Evolutionary conservation across 2,329 filamentous ascomycete genomes (phyloP).

Genomic region (Xylariaceae sp.): DNA sequence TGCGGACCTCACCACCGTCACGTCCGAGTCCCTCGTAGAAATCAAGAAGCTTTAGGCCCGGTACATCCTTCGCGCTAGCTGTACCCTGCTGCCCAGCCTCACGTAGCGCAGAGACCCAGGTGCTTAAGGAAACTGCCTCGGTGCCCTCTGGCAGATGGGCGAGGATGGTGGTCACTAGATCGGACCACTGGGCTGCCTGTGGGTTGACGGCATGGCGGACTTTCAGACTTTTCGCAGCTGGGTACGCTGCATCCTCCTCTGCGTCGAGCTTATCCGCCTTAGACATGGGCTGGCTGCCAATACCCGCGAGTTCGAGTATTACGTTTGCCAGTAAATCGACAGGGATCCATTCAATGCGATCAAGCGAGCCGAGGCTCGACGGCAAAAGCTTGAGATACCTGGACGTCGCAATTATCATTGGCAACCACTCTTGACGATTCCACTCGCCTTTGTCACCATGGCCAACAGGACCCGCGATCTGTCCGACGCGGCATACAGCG

Average conservation of each 20-base stretch:
- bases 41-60: slow-evolving; percentile 18
- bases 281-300: slow-evolving; percentile 10
- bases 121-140: slow-evolving; percentile 11
- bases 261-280: neutral
- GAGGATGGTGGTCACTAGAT: slow-evolving; percentile 13
- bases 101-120: slow-evolving; percentile 17
- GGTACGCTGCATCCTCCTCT: slow-evolving; percentile 11
- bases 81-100: slow-evolving; percentile 8
- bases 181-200: slow-evolving; percentile 16
- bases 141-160: slow-evolving; percentile 15
- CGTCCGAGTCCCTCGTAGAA: slow-evolving; percentile 16
- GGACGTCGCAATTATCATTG: slow-evolving; percentile 43
- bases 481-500: slow-evolving; percentile 39
- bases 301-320: slow-evolving; percentile 40
- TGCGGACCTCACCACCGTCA: slow-evolving; percentile 11
- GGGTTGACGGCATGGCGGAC: slow-evolving; percentile 20
- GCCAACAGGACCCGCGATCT: slow-evolving; percentile 37
- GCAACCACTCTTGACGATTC: slow-evolving; percentile 55
- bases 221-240: slow-evolving; percentile 10
- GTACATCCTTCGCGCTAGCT: slow-evolving; percentile 11
- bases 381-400: slow-evolving; percentile 44
- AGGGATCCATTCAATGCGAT: slow-evolving; percentile 50
- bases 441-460: slow-evolving; percentile 38
- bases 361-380: slow-evolving; percentile 35
- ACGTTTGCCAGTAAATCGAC: slow-evolving; percentile 42